Evolutionary conservation across 352 stramenopile species (phyloP), one percentile per base, ranked within the genome.

Genomic region (Phytophthora sp.): DNA sequence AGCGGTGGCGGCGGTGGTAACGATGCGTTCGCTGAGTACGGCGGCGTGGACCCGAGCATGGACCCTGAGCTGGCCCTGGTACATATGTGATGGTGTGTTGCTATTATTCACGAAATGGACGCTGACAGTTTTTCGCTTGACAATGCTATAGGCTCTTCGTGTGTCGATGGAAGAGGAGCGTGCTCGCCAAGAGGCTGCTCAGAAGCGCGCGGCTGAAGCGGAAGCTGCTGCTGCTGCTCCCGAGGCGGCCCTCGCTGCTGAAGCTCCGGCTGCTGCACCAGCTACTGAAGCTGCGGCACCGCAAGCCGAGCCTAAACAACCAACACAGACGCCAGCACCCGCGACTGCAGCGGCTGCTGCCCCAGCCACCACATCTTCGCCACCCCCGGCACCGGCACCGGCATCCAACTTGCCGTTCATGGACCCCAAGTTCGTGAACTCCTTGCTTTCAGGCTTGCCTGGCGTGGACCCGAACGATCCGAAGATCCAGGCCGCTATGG

Each of bases 81-180:
- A 75, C 34, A 70, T 21, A 54, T 3, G n/a, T n/a, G 17, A 37
- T 53, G 41, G 9, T 37, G 17, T n/a, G 6, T 39, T 54, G 21
- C 10, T 43, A 26, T 41, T 43, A 6, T 17, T 65, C 20, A 0
- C 24, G 23, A 39, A 18, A n/a, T 35, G 15, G 43, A 7, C 7
- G 27, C 44, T 77, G 41, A 76, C 49, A 21, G 26, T 23, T 12
- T 35, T 24, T 38, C 26, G 17, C 31, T 57, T n/a, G n/a, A n/a
- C n/a, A n/a, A 23, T 17, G 13, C 3, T 56, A 12, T 46, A 95
- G 87, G 76, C 89, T 4, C 82, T 99, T 13, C 90, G 97, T 63
- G 95, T 99, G 9, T 99, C 95, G 49, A 99, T 99, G 96, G 97
- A 99, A 79, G 97, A 99, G 77, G 97, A 99, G 75, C 88, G 96